Conservation (phyloP, 441 rosid genomes). For the Erysimum cheiri region DNA sequence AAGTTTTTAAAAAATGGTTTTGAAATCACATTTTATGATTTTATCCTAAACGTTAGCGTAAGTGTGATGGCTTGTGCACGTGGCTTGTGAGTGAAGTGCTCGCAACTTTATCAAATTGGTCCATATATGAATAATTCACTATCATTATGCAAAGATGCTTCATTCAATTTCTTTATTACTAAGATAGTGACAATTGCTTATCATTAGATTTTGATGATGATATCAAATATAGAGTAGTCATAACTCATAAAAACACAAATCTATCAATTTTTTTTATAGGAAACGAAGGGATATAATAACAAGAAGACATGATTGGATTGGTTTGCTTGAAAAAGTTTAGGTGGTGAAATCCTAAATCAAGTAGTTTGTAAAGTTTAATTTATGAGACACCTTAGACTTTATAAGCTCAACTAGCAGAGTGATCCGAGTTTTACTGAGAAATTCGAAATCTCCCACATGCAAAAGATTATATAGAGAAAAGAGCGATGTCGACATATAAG, state of each 20-base stretch:
- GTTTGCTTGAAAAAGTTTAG: not conserved
- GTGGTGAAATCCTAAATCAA: not conserved
- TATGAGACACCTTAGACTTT: not conserved
- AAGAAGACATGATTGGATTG: conserved; percentile 2
- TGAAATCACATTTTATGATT: conserved; percentile 12
- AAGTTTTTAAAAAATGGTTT: not conserved
- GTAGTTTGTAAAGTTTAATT: not conserved
- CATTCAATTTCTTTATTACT: not conserved
- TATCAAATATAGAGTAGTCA: conserved; percentile 20
- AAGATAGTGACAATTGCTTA: not conserved
- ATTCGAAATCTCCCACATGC: conserved; percentile 8
- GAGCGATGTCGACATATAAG: not conserved
- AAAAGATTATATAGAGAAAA: not conserved
- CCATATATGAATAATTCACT: not conserved
- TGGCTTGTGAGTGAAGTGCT: conserved; percentile 37
- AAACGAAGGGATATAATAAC: not conserved
- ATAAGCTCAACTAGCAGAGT: not conserved
- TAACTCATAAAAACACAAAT: not conserved
- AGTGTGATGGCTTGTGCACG: conserved; percentile 39
- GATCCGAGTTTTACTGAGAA: conserved; percentile 1
- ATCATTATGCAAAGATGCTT: not conserved
- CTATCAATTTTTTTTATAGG: not conserved
- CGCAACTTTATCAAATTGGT: conserved; percentile 32
- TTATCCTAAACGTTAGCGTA: conserved; percentile 33
- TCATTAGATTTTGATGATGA: conserved; percentile 27